These are phyloP conservation scores for Cytospora chrysosperma DNA, from an alignment of 2,329 filamentous ascomycete species.

Conservation along the genomic window DNA sequence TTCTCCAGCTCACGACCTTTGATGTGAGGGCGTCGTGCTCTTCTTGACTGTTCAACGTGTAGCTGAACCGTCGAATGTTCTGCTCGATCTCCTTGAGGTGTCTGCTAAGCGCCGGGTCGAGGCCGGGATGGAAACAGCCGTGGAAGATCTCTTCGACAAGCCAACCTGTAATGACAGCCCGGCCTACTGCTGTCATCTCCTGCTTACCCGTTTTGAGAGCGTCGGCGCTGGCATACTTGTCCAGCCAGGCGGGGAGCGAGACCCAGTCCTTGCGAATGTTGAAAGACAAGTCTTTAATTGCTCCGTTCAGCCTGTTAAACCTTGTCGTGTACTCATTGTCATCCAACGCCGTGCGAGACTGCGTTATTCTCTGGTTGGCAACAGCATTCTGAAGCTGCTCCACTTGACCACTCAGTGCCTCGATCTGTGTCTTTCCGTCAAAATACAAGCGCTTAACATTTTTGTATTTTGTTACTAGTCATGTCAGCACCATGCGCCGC, in stretches of 20 bases:
- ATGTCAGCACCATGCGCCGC: slow-evolving; percentile 24
- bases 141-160: slow-evolving; percentile 89
- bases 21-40: slow-evolving; percentile 85
- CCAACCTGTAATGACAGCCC: slow-evolving; percentile 86
- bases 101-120: slow-evolving; percentile 73
- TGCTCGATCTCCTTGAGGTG: slow-evolving; percentile 84
- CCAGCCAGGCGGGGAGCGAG: slow-evolving; percentile 75
- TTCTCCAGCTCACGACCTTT: slow-evolving; percentile 89
- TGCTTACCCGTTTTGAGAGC: slow-evolving; percentile 85
- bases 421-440: slow-evolving; percentile 89
- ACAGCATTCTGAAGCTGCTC: slow-evolving; percentile 97
- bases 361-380: slow-evolving; percentile 90
- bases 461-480: slow-evolving; percentile 88
- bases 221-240: slow-evolving; percentile 77
- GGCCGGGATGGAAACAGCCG: slow-evolving; percentile 85
- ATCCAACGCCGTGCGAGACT: slow-evolving; percentile 90
- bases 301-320: slow-evolving; percentile 87
- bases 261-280: slow-evolving; percentile 96
- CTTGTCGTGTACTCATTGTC: slow-evolving; percentile 90
- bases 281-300: slow-evolving; percentile 92
- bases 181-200: slow-evolving; percentile 95
- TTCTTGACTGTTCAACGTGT: slow-evolving; percentile 73
- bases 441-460: slow-evolving; percentile 98
- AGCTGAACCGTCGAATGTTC: slow-evolving; percentile 78
- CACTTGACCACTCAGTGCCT: slow-evolving; percentile 81